Evolutionary conservation across 306 rosid species (phyloP).

Genomic region (Begonia loranthoides): DNA sequence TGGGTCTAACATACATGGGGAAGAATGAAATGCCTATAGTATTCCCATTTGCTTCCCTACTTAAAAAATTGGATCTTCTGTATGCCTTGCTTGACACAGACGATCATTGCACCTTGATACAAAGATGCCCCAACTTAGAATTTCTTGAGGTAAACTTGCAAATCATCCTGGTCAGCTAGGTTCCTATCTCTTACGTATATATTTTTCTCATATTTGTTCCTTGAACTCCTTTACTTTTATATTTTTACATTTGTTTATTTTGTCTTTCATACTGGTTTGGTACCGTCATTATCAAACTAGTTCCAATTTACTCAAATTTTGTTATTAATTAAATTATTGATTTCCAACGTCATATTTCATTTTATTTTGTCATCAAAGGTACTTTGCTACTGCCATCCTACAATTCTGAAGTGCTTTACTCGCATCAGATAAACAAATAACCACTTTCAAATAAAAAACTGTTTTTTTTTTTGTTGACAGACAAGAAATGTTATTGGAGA

Average conservation of each 20-base stretch:
- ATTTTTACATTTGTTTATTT: too few species aligned
- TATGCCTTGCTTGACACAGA: slow-evolving; percentile 80
- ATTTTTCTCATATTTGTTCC: neutral
- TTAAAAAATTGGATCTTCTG: slow-evolving; percentile 75
- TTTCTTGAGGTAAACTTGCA: slow-evolving; percentile 55
- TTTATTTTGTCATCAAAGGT: too few species aligned
- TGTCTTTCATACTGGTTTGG: too few species aligned
- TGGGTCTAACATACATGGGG: slow-evolving; percentile 77
- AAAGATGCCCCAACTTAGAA: slow-evolving; percentile 79
- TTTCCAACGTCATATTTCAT: too few species aligned
- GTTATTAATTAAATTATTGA: too few species aligned
- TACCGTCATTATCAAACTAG: too few species aligned
- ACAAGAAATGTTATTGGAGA: slow-evolving; percentile 94
- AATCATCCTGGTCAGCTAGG: neutral
- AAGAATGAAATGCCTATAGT: slow-evolving; percentile 62
- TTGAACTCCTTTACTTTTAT: neutral
- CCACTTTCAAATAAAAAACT: neutral
- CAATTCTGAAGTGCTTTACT: too few species aligned
- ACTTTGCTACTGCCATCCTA: too few species aligned
- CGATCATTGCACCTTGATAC: slow-evolving; percentile 76
- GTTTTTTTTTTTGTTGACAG: slow-evolving; percentile 34
- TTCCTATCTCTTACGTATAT: neutral
- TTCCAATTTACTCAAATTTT: too few species aligned
- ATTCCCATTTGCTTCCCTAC: slow-evolving; percentile 51
- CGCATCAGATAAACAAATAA: too few species aligned